Evolutionary conservation across 257 asterid species (phyloP).

Genomic region (Paulownia fortunei): DNA sequence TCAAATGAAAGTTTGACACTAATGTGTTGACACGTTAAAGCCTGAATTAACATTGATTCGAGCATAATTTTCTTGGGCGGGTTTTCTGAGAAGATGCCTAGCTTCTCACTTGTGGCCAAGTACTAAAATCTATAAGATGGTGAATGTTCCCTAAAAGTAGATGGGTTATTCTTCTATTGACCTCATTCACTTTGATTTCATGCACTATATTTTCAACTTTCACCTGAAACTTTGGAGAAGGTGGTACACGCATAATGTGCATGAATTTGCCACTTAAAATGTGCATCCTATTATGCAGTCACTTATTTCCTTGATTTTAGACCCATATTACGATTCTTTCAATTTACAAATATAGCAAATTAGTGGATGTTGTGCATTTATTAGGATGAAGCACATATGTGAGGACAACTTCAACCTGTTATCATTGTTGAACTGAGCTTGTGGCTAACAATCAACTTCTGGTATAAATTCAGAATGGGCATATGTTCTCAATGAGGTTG

Average conservation of each 20-base stretch:
- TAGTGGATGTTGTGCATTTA: not conserved
- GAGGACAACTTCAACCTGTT: not conserved
- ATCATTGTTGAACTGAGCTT: slow-evolving; percentile 12
- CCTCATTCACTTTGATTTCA: slow-evolving; percentile 11
- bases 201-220: not conserved
- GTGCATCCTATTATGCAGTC: not conserved
- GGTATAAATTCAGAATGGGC: not conserved
- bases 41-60: slow-evolving; percentile 14
- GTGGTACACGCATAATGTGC: not conserved
- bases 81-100: slow-evolving; percentile 23
- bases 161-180: not conserved
- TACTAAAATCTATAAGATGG: slow-evolving; percentile 20
- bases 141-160: slow-evolving; percentile 23
- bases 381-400: not conserved
- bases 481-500: slow-evolving; percentile 9
- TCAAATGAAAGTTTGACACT: slow-evolving; percentile 17
- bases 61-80: slow-evolving; percentile 18
- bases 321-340: not conserved
- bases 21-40: slow-evolving; percentile 14
- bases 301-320: not conserved
- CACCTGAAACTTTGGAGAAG: slow-evolving; percentile 14
- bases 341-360: not conserved
- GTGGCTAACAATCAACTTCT: not conserved
- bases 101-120: slow-evolving; percentile 29
- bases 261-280: not conserved